These are phyloP conservation scores for Corynespora cassiicola DNA, from an alignment of 2,329 filamentous ascomycete species.

Conservation along the genomic window DNA sequence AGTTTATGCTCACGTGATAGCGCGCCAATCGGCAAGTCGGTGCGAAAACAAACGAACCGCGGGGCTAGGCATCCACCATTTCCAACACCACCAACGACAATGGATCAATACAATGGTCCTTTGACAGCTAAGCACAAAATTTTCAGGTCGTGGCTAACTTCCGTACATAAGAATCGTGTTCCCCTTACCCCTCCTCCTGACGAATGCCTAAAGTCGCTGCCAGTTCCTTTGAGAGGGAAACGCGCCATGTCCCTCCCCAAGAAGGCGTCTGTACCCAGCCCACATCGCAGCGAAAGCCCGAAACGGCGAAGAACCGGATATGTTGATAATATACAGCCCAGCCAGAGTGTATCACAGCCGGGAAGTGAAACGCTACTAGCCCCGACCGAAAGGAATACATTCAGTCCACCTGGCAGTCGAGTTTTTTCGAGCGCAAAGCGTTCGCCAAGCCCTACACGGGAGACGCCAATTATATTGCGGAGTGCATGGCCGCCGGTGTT, in stretches of 20 bases:
- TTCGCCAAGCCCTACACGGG: constrained; percentile 19
- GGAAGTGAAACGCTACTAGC: constrained; percentile 15
- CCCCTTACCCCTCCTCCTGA: constrained; percentile 17
- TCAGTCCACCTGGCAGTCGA: constrained; percentile 16
- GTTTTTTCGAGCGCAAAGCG: constrained; percentile 15
- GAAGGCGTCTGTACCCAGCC: constrained; percentile 9
- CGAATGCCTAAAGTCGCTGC: constrained; percentile 6
- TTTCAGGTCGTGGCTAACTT: constrained; percentile 12
- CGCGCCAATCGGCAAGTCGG: no score
- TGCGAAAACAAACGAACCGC: no score
- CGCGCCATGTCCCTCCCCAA: constrained; percentile 18
- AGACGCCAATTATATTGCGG: constrained; percentile 19
- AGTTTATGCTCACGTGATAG: no score
- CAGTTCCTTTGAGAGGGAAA: constrained; percentile 17
- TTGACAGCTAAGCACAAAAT: no score
- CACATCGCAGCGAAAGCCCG: constrained; percentile 16
- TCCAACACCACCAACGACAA: no score
- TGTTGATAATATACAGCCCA: constrained; percentile 15
- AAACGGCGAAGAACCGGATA: constrained; percentile 18
- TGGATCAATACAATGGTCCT: no score
- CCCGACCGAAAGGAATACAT: constrained; percentile 16
- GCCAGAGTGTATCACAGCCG: constrained; percentile 20
- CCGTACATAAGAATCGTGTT: constrained; percentile 5
- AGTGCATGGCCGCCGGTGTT: constrained; percentile 18
- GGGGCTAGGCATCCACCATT: no score